Evolutionary conservation across 2,329 filamentous ascomycete species (phyloP).

Genomic region (Cladophialophora yegresii): DNA sequence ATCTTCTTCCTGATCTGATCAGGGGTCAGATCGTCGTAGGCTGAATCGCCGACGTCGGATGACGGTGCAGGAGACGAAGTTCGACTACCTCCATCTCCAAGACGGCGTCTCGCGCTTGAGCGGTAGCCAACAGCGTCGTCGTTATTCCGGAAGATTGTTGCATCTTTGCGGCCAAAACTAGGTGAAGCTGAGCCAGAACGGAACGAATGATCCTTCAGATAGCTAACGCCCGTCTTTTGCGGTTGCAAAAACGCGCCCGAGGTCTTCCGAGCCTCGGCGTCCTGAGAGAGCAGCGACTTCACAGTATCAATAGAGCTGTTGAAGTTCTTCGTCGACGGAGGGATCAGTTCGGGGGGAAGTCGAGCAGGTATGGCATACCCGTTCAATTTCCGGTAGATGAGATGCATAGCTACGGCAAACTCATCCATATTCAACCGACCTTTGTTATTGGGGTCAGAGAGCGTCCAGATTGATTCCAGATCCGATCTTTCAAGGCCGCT

Average conservation of each 20-base stretch:
- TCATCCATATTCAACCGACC: conserved; percentile 93
- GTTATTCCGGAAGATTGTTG: conserved; percentile 94
- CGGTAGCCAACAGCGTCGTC: conserved; percentile 89
- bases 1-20: conserved; percentile 93
- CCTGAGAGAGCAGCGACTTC: conserved; percentile 83
- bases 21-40: conserved; percentile 77
- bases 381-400: conserved; percentile 96
- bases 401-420: conserved; percentile 97
- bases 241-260: conserved; percentile 88
- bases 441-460: conserved; percentile 91
- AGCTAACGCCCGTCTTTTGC: conserved; percentile 97
- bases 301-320: conserved; percentile 90
- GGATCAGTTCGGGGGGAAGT: conserved; percentile 87
- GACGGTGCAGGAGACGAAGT: conserved; percentile 81
- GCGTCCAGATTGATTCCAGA: conserved; percentile 89
- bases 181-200: conserved; percentile 62
- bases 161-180: conserved; percentile 76
- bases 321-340: conserved; percentile 90
- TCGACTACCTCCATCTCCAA: conserved; percentile 64
- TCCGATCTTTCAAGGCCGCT: conserved; percentile 90
- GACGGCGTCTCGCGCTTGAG: conserved; percentile 85
- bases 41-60: conserved; percentile 61
- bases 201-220: conserved; percentile 94
- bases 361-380: conserved; percentile 88
- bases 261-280: conserved; percentile 85